Evolutionary conservation across 441 rosid species (phyloP), one percentile per base, ranked within the genome.

Genomic region (Bocquillonia castaneifolia): DNA sequence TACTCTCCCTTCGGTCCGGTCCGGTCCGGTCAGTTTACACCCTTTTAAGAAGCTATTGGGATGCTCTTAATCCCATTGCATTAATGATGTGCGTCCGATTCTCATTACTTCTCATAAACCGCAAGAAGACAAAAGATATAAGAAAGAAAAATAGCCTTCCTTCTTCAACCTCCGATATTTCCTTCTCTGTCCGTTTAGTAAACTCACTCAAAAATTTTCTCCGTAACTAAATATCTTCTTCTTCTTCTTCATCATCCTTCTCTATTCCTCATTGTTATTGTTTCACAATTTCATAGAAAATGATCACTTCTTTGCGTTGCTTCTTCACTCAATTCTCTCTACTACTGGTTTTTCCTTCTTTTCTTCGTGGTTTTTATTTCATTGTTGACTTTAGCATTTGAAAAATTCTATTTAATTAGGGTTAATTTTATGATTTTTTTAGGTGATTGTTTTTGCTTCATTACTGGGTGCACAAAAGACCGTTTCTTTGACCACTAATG

Each of bases 391-490:
- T 0, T 55, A 36, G 4, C 4, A 36, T 36, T 9, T 36, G 40
- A 36, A 36, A 36, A 36, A 4, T 36, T 36, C 2, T 9, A 7
- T 56, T 5, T 45, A 1, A 68, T 63, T 44, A 51, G 54, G 34
- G 45, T 36, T 25, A 23, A 67, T 29, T 63, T 37, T 23, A 9
- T 36, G 52, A 40, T 76, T 39, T 74, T 64, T 29, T 71, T n/a
- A 87, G 94, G 82, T 72, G 42, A 36, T 85, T 37, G 51, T 48
- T 68, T 75, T 65, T 54, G 63, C 79, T 34, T 72, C 65, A 56
- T 74, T 75, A 53, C 73, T 71, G 63, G 62, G 75, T 45, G 74
- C 81, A 10, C 75, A 54, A 65, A 73, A 71, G 69, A 75, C 64
- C 70, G 68, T 61, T 71, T 69, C 74, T 10, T 58, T n/a, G 54